Evolutionary conservation across 2,329 filamentous ascomycete genomes (phyloP).

Genomic region (Aspergillus sp.): DNA sequence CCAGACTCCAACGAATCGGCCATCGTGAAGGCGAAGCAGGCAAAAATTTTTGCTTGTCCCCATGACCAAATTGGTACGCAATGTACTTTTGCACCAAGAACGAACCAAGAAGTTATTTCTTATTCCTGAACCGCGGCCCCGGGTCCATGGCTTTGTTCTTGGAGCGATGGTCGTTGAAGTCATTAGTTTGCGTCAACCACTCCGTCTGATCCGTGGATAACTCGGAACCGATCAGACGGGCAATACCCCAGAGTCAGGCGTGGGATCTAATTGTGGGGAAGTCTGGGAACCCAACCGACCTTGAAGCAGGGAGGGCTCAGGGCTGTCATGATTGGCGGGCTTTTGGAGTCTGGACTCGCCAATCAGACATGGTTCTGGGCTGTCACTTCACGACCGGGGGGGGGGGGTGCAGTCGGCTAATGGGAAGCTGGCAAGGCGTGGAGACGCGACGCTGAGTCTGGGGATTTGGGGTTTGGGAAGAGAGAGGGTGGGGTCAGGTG

Average conservation of each 20-base stretch:
- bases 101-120: background rate
- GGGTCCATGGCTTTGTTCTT: background rate
- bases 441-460: background rate
- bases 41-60: background rate
- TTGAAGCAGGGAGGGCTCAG: background rate
- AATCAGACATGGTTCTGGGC: no score
- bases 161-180: background rate
- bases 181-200: background rate
- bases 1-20: background rate
- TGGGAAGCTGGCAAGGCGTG: no score
- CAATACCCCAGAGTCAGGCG: background rate
- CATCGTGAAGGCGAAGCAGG: background rate
- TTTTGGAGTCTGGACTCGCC: no score
- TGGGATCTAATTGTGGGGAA: background rate
- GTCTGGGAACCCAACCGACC: background rate
- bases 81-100: background rate
- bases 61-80: background rate
- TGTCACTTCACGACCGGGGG: no score
- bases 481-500: slow-evolving; percentile 11
- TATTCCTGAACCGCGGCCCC: background rate
- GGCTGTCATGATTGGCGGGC: no score
- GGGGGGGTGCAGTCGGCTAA: no score
- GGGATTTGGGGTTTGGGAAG: background rate
- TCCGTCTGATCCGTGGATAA: slow-evolving; percentile 2
- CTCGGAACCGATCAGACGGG: background rate